Conservation (phyloP, 1,139 yeast genomes). For the Geotrichum fermentans region DNA sequence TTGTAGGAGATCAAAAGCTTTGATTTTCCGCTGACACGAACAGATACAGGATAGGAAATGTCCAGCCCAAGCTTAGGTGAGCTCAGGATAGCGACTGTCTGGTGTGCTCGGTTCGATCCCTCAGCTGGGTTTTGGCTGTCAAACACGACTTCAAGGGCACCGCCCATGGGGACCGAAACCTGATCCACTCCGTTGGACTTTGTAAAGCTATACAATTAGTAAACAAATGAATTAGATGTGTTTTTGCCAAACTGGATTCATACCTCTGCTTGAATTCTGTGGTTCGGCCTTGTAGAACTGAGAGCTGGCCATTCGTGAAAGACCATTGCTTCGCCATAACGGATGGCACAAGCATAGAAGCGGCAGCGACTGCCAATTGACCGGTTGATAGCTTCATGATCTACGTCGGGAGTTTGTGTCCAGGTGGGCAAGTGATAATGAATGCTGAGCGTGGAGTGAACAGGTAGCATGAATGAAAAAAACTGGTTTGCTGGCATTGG, state of each 20-base stretch:
- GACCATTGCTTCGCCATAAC: slow-evolving; percentile 29
- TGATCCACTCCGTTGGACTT: slow-evolving; percentile 18
- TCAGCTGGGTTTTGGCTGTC: slow-evolving; percentile 25
- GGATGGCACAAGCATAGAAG: slow-evolving; percentile 19
- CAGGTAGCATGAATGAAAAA: neutral
- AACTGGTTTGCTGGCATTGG: slow-evolving; percentile 2
- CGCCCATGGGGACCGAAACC: slow-evolving; percentile 12
- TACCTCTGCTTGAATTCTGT: slow-evolving; percentile 13
- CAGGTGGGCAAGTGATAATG: neutral
- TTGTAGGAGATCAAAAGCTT: slow-evolving; percentile 31
- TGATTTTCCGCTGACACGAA: slow-evolving; percentile 30
- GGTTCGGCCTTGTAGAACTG: slow-evolving; percentile 32
- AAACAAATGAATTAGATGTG: too few species aligned
- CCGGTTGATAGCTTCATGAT: slow-evolving; percentile 2
- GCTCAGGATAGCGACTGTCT: slow-evolving; percentile 28
- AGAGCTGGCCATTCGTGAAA: slow-evolving; percentile 30
- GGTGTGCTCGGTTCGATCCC: slow-evolving; percentile 29
- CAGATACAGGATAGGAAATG: slow-evolving; percentile 28
- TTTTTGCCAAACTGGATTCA: neutral
- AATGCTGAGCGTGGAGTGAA: neutral
- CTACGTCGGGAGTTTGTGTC: neutral
- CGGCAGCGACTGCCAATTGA: slow-evolving; percentile 8
- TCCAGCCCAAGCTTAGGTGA: slow-evolving; percentile 28
- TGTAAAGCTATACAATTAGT: slow-evolving; percentile 1
- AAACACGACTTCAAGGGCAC: slow-evolving; percentile 27